Percentiles rank a stretch among this genome's conserved stretches.
Conservation (phyloP, 208 protist species). For the Crithidia mellificae region DNA sequence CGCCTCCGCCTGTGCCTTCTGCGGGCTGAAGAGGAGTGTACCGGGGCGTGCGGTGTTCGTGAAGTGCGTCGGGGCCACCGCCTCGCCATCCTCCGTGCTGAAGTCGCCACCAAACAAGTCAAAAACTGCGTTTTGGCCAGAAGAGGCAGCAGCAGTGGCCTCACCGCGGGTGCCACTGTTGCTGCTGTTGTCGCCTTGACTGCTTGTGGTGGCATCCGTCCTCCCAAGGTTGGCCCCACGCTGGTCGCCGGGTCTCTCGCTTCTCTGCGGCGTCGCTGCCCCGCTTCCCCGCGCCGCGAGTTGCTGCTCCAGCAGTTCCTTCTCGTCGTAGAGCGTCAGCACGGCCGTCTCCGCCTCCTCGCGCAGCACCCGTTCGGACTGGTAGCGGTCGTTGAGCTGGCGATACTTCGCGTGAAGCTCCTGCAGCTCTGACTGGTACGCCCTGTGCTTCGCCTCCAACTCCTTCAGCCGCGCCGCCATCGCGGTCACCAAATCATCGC, state of each 20-base stretch:
- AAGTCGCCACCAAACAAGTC: constrained; percentile 28
- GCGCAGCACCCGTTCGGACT: constrained; percentile 52
- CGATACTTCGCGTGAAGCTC: constrained; percentile 71
- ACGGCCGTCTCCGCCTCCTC: constrained; percentile 71
- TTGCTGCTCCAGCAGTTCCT: constrained; percentile 59
- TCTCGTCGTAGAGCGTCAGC: constrained; percentile 75
- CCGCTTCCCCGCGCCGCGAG: constrained; percentile 39
- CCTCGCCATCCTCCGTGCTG: neutral
- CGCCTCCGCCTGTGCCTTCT: constrained; percentile 7
- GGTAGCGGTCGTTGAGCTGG: constrained; percentile 51
- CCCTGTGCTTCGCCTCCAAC: constrained; percentile 68
- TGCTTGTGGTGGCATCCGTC: neutral
- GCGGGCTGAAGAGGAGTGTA: constrained; percentile 20
- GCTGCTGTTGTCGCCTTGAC: too few relatives aligned
- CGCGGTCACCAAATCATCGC: constrained; percentile 55
- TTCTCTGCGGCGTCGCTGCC: neutral
- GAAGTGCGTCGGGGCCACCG: constrained; percentile 8
- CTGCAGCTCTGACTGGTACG: constrained; percentile 70
- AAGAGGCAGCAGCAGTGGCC: too few relatives aligned
- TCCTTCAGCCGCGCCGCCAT: constrained; percentile 78
- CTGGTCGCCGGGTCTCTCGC: neutral
- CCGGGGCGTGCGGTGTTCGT: constrained; percentile 16
- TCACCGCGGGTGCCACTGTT: neutral
- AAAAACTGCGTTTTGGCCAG: neutral
- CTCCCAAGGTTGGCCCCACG: neutral